Base-by-base conservation (phyloP, 2,329 filamentous ascomycete genomes). In the Helminthosporium solani region DNA sequence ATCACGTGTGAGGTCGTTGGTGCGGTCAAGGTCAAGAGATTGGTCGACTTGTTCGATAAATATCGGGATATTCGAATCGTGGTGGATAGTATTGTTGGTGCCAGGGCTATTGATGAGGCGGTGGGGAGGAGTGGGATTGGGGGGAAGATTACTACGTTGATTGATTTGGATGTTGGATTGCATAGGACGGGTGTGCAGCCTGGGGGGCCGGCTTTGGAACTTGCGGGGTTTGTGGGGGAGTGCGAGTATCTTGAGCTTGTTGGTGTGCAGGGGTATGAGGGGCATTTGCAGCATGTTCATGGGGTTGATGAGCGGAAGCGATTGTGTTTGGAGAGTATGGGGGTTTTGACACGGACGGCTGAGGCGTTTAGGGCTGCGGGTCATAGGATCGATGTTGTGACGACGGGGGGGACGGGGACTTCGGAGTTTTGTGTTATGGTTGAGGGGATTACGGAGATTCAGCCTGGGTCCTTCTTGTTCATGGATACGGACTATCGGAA, bases 401-500 rank as follows among this genome's bases (percentile, higher is more conserved):
- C 77, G 0, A 77, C 75, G 0, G 77, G 77, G 1, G 77, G 77
- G 1, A 79, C 77, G 0, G 77, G 77, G 7, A 80, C 77, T 1
- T 75, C 72, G 2, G 77, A 80, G 49, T 79, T 81, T 52, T 80
- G 78, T 44, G 77, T 72, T 1, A 70, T 64, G 0, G 75, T 78
- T 0, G 71, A 73, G 0, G 78, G 77, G 0, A 70, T 81, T 0
- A 81, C 77, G 1, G 78, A 81, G 53, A 64, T 81, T 1, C 78
- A 81, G 54, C 78, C 78, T 0, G 78, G 78, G 0, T 78, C 75
- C 0, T 81, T 81, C 47, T 72, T 81, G 44, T 80, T 81, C 57
- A 81, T 81, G 78, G 78, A 81, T 46, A 78, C 77, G 2, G 78
- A 81, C 54, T 81, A 81, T 52, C 72, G 77, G 2, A 76, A 77